Evolutionary conservation across 2,329 filamentous ascomycete species (phyloP).

Genomic region (Verticillium klebahnii): DNA sequence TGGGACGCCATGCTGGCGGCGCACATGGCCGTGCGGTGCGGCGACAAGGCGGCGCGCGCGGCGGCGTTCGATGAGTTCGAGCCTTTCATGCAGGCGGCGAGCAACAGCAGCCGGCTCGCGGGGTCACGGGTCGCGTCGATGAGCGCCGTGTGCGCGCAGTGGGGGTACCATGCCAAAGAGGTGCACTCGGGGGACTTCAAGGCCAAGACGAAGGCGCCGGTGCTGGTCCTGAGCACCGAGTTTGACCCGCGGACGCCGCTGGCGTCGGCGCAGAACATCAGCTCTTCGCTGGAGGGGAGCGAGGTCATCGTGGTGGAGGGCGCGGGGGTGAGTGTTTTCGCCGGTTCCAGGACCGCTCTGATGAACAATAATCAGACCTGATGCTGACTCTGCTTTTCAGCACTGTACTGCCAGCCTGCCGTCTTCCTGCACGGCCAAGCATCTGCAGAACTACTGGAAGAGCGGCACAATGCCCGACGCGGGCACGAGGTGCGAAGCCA

Average conservation of each 20-base stretch:
- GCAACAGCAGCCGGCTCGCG: conserved; percentile 20
- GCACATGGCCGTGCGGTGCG: conserved; percentile 25
- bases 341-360: too few species aligned
- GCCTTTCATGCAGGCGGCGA: conserved; percentile 16
- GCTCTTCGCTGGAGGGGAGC: conserved; percentile 29
- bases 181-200: conserved; percentile 25
- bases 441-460: too few species aligned
- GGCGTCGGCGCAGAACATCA: conserved; percentile 29
- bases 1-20: background rate
- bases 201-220: conserved; percentile 24
- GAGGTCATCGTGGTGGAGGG: conserved; percentile 9
- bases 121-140: conserved; percentile 14
- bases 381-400: too few species aligned
- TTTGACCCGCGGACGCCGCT: conserved; percentile 34
- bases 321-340: background rate
- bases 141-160: conserved; percentile 28
- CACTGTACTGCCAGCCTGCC: too few species aligned
- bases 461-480: too few species aligned
- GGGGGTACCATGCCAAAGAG: conserved; percentile 31
- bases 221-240: conserved; percentile 33
- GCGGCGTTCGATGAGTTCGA: conserved; percentile 21
- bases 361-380: background rate
- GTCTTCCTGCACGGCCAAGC: too few species aligned
- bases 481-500: too few species aligned
- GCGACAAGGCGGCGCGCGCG: conserved; percentile 23